Percentiles rank a stretch among this genome's conserved stretches.
phyloP scores from a whole-genome alignment of 2,329 filamentous ascomycete species.

The Exserohilum rostratum region DNA sequence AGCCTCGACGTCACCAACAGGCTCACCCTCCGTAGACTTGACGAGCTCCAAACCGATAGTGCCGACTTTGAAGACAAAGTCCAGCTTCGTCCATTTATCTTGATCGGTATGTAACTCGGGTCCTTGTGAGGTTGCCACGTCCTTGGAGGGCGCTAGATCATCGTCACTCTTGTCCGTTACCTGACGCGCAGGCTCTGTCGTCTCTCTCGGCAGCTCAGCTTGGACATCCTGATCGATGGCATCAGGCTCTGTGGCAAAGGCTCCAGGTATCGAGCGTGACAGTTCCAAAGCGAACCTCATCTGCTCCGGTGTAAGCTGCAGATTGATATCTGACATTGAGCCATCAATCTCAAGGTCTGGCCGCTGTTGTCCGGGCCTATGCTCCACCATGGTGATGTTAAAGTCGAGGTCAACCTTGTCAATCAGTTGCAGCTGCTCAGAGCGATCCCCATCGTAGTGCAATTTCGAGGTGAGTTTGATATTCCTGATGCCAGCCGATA shows the following conservation, averaged over 20 bases:
- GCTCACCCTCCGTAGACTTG: constrained; percentile 73
- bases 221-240: constrained; percentile 73
- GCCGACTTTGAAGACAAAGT: constrained; percentile 86
- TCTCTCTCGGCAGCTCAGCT: constrained; percentile 69
- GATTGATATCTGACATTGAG: constrained; percentile 89
- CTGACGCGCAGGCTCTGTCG: constrained; percentile 57
- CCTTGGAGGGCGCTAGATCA: constrained; percentile 51
- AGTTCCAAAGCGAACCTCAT: constrained; percentile 88
- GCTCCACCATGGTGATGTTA: constrained; percentile 88
- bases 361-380: constrained; percentile 74
- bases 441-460: constrained; percentile 72
- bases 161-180: constrained; percentile 48
- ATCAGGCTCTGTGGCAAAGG: constrained; percentile 77
- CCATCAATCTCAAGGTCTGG: constrained; percentile 93
- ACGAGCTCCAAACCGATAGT: constrained; percentile 89
- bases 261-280: constrained; percentile 83
- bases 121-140: constrained; percentile 54
- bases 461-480: constrained; percentile 89
- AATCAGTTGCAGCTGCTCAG: constrained; percentile 93
- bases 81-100: constrained; percentile 88
- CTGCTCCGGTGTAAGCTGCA: constrained; percentile 88
- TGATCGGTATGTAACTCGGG: constrained; percentile 73
- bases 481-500: constrained; percentile 89
- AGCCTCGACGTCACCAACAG: constrained; percentile 76
- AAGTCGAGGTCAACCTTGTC: constrained; percentile 96